Evolutionary conservation across 2,329 filamentous ascomycete species (phyloP), one percentile per base, ranked within the genome.

Genomic region (Xylariaceae sp.): DNA sequence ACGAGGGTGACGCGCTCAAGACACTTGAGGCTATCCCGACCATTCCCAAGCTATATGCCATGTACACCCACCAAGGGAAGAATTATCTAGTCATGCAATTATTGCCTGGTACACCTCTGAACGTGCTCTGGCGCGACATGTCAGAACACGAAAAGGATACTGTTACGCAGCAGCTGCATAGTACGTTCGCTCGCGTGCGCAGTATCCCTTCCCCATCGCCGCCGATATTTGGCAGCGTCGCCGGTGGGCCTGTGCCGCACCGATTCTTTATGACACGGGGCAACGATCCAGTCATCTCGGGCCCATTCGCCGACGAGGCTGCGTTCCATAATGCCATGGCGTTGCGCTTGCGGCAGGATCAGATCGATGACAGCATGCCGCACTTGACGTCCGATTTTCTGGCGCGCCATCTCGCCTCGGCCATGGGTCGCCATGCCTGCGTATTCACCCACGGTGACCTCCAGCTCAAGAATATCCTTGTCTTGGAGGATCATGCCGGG

Each of bases 21-120:
- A 25, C 19, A 18, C 32, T 35, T 9, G 27, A 38, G 26, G 32
- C 31, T 13, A 18, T 29, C 29, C 17, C 19, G 22, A 30, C 21
- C 15, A 18, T 36, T 27, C 36, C 32, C 12, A 29, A 32, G 14
- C 39, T 41, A 10, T 41, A 41, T 27, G 36, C 36, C 19, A 41
- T 38, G 39, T 41, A 41, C 15, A 18, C 21, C 27, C 33, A 36
- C n/a, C 29, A 25, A 13, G 30, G 36, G 15, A 38, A 36, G 18
- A 29, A 33, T 17, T 38, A 33, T 24, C 5, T 41, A 21, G 16
- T 38, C 26, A 41, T 41, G 39, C 30, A 35, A 21, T 28, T 23
- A 2, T 35, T 27, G 29, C 28, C 29, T 12, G 35, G 31, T 18
- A 35, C 19, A 33, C 31, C 23, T 14, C 29, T 30, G 17, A 18